Evolutionary conservation across 306 rosid genomes (phyloP).

Genomic region (Senna tora): DNA sequence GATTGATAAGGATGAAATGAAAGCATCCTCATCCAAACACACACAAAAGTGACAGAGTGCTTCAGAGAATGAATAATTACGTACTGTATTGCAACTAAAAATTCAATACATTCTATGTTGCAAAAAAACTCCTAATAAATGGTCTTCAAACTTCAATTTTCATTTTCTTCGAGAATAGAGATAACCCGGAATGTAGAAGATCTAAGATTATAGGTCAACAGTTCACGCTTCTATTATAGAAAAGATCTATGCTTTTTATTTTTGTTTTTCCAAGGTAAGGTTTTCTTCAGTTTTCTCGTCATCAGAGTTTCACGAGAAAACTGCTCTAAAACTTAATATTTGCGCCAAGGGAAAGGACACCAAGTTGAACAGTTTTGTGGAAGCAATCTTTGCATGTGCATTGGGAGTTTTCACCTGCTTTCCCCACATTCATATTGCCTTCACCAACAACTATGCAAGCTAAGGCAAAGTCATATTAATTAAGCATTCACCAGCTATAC

Average conservation of each 20-base stretch:
- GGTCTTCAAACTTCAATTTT: neutral
- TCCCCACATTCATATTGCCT: conserved; percentile 74
- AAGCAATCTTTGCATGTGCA: no score
- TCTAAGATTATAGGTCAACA: neutral
- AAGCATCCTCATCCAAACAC: neutral
- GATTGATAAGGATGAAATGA: neutral
- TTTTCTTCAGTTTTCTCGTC: neutral
- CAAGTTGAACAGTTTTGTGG: no score
- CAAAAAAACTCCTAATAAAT: no score
- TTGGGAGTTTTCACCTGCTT: conserved; percentile 38
- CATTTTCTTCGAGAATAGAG: neutral
- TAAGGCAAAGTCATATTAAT: neutral
- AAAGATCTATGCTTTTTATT: no score
- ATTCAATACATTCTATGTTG: no score
- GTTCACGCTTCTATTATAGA: neutral
- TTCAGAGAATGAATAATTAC: no score
- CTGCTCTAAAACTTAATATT: no score
- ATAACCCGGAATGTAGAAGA: neutral
- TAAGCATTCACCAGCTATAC: neutral
- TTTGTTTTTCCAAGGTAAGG: no score
- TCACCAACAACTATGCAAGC: conserved; percentile 57
- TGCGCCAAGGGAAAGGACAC: no score
- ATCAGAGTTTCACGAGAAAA: neutral
- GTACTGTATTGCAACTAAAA: no score
- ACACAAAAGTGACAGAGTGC: no score